Evolutionary conservation across 2,329 filamentous ascomycete genomes (phyloP).

Genomic region (Trichoderma oligosporum): DNA sequence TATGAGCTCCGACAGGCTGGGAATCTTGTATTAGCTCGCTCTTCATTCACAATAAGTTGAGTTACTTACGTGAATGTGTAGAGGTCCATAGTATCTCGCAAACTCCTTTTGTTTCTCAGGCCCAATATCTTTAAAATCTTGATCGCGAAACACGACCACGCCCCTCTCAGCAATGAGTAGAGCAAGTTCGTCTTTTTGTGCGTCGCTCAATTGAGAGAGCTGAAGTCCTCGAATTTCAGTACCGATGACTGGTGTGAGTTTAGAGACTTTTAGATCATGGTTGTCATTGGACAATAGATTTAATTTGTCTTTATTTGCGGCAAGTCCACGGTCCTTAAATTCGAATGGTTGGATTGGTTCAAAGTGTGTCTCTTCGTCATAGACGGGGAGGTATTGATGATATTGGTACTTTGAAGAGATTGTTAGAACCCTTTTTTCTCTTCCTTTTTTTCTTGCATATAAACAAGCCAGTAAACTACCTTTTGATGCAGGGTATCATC

Average conservation of each 20-base stretch:
- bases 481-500: slow-evolving; percentile 10
- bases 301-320: slow-evolving; percentile 44
- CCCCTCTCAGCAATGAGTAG: slow-evolving; percentile 45
- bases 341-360: slow-evolving; percentile 13
- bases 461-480: neutral
- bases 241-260: slow-evolving; percentile 44
- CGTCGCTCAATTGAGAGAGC: slow-evolving; percentile 41
- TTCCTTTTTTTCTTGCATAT: too few species aligned
- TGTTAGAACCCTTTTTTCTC: too few species aligned
- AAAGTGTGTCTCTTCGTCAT: slow-evolving; percentile 15
- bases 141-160: slow-evolving; percentile 47
- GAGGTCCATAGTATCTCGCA: slow-evolving; percentile 9
- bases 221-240: slow-evolving; percentile 40
- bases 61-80: slow-evolving; percentile 6
- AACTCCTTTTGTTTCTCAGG: slow-evolving; percentile 9
- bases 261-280: slow-evolving; percentile 33
- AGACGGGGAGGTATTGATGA: slow-evolving; percentile 9
- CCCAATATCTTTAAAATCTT: slow-evolving; percentile 36
- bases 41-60: too few species aligned
- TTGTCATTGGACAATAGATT: slow-evolving; percentile 33
- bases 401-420: neutral
- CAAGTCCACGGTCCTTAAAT: slow-evolving; percentile 34
- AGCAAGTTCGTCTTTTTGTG: slow-evolving; percentile 50
- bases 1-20: slow-evolving; percentile 13
- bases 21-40: neutral